phyloP scores from a whole-genome alignment of 2,329 filamentous ascomycete genomes.

The Alternaria incomplexa region DNA sequence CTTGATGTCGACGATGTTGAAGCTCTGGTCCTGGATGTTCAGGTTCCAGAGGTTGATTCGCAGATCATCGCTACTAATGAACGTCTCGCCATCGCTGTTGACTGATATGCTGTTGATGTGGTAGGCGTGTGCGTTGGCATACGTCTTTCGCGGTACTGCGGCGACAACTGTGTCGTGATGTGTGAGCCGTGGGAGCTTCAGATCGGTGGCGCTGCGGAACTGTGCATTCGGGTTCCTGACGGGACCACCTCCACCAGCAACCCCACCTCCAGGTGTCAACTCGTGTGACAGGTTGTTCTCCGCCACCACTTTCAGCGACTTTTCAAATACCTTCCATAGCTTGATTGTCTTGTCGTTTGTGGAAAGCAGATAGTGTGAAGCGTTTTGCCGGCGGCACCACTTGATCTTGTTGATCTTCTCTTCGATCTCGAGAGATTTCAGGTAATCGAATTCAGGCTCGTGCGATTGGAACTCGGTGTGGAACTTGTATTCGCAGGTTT shows the following conservation, averaged over 20 bases:
- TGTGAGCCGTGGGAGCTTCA: constrained; percentile 94
- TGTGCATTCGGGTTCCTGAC: constrained; percentile 74
- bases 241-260: constrained; percentile 77
- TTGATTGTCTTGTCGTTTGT: constrained; percentile 99
- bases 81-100: constrained; percentile 98
- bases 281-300: constrained; percentile 99
- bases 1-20: constrained; percentile 99
- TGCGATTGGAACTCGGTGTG: constrained; percentile 99
- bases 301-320: constrained; percentile 97
- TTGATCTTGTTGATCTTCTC: constrained; percentile 99
- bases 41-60: constrained; percentile 99
- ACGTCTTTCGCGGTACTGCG: constrained; percentile 92
- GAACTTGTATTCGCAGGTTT: constrained; percentile 99
- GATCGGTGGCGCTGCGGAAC: constrained; percentile 80
- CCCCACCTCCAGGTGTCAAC: constrained; percentile 75
- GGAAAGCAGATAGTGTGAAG: constrained; percentile 95
- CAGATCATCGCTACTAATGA: constrained; percentile 97
- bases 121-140: constrained; percentile 97
- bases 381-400: constrained; percentile 98
- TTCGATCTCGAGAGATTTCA: constrained; percentile 99
- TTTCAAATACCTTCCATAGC: constrained; percentile 99
- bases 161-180: constrained; percentile 98
- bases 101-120: constrained; percentile 99
- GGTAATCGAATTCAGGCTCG: constrained; percentile 98
- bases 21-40: constrained; percentile 99